These are phyloP conservation scores for Otatea glauca DNA, from an alignment of 176 grass and related monocot genomes.

Conservation along the genomic window DNA sequence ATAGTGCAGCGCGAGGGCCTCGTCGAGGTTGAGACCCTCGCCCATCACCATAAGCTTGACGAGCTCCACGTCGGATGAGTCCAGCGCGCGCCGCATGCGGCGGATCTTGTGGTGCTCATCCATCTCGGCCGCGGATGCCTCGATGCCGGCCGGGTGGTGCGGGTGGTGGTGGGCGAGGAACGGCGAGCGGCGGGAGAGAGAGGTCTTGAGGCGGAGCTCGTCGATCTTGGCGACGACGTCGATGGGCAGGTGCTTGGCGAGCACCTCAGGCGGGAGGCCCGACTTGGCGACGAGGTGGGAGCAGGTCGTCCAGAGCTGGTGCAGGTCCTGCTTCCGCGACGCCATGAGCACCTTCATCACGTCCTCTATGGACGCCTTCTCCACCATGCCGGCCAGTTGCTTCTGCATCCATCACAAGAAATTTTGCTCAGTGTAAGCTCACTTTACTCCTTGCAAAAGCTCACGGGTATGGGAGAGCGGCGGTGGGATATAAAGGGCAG, in stretches of 20 bases:
- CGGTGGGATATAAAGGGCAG: constrained; percentile 39
- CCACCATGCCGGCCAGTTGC: constrained; percentile 88
- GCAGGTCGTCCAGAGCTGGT: constrained; percentile 95
- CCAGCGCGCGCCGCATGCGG: constrained; percentile 96
- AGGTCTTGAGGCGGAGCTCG: constrained; percentile 88
- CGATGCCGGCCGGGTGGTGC: constrained; percentile 53
- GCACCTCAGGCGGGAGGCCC: constrained; percentile 86
- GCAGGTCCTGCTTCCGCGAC: constrained; percentile 92
- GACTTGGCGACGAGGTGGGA: constrained; percentile 97
- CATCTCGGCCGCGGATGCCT: constrained; percentile 44
- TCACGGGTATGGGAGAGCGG: constrained; percentile 40
- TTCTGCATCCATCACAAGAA: constrained; percentile 58
- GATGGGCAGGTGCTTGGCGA: constrained; percentile 91
- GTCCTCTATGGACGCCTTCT: constrained; percentile 99
- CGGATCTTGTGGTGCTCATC: constrained; percentile 97
- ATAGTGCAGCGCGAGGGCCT: constrained; percentile 95
- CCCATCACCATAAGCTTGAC: constrained; percentile 99
- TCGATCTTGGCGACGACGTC: constrained; percentile 95
- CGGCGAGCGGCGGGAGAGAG: constrained; percentile 72
- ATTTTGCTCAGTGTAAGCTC: not conserved
- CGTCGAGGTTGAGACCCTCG: constrained; percentile 95
- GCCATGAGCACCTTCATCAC: constrained; percentile 98
- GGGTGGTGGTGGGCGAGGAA: constrained; percentile 70
- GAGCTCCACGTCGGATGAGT: constrained; percentile 96
- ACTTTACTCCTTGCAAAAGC: constrained; percentile 37